Base-by-base conservation (phyloP, 2,329 filamentous ascomycete species). In the Aspergillus texensis region DNA sequence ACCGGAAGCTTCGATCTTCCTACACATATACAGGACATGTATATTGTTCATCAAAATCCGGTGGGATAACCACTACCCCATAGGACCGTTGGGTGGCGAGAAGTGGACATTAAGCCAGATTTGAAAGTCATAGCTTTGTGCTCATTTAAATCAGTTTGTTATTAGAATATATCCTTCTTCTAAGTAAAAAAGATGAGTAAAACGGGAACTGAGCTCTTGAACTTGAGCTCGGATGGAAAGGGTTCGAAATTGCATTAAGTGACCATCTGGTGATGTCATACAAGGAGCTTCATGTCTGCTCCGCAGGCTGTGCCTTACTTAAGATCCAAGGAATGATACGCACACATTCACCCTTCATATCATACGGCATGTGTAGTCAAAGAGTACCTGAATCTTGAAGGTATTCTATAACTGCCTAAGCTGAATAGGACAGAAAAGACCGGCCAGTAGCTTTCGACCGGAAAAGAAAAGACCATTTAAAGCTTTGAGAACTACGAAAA, bases 201-300 rank as follows among this genome's bases (percentile, higher is more conserved):
- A 36, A 6, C 6, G 1, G 39, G 19, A 9, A 9, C 9, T 8
- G 16, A 41, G 39, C 19, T 14, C 39, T 41, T 10, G 19, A 19
- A 19, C 19, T 41, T n/a, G 19, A 41, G 19, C 8, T 19, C 39
- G 19, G 16, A 4, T 41, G 19, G 14, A n/a, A 41, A 41, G 4
- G 16, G 3, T 19, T 41, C 19, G 16, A n/a, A 41, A 41, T 41
- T n/a, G 39, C 5, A 41, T 39, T 39, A 30, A n/a, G 16, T 30
- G 30, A 34, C 28, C 4, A 24, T 55, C n/a, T 39, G 30, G 52
- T 55, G 52, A 55, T 55, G 52, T 55, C 52, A 55, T 55, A 55
- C 14, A 39, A 26, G 6, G 34, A 55, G 52, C 52, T 55, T 32
- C 52, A 41, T 6, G 19, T n/a, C 19, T 53, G 39, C 21, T 48